Conservation (phyloP, 2,329 filamentous ascomycete species). For the Phaeosphaeria sp. region DNA sequence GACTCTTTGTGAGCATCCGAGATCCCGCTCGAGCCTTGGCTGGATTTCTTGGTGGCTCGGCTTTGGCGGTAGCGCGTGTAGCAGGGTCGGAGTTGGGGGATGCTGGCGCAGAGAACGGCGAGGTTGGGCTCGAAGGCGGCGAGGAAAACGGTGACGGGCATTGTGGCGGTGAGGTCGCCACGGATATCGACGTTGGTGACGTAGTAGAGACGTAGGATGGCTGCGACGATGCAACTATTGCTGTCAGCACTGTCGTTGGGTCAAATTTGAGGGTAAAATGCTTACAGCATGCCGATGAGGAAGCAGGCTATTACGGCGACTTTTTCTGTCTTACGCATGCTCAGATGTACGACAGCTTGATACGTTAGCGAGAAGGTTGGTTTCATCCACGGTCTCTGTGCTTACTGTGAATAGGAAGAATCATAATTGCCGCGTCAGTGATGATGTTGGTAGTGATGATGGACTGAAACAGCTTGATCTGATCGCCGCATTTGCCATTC, state of each 20-base stretch:
- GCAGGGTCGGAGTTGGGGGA: not conserved
- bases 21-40: not conserved
- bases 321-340: conserved; percentile 1
- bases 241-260: not conserved
- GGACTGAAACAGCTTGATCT: conserved; percentile 1
- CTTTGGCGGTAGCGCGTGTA: conserved; percentile 1
- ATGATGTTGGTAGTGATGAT: conserved; percentile 2
- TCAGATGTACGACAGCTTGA: not conserved
- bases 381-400: not conserved
- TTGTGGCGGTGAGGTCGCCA: not conserved
- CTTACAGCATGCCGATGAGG: not conserved
- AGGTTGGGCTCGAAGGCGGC: conserved; percentile 1
- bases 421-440: not conserved
- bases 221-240: not conserved
- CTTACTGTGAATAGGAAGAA: conserved; percentile 1
- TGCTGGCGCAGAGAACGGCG: conserved; percentile 1
- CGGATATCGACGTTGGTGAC: conserved; percentile 1
- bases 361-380: not conserved
- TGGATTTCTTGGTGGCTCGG: not conserved
- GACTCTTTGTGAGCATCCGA: not conserved
- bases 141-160: conserved; percentile 1
- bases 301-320: conserved; percentile 1
- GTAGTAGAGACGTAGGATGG: not conserved
- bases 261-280: not conserved
- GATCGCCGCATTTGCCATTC: conserved; percentile 1